Conservation (phyloP, 805 yeast species). For the Yamadazyma philogaea region DNA sequence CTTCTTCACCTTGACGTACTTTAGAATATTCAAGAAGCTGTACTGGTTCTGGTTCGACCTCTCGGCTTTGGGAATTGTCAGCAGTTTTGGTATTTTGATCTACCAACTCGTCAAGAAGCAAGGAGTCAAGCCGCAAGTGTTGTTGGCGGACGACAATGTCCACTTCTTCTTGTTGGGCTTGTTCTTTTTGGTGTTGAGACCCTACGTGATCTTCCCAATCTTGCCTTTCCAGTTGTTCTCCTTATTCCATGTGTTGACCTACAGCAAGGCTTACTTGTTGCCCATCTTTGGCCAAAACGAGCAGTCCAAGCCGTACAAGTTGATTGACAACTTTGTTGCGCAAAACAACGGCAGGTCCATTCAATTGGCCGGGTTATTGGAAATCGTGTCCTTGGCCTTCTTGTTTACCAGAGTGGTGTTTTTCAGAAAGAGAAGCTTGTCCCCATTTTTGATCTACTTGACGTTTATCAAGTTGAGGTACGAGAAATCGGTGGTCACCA, state of each 20-base stretch:
- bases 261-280: constrained; percentile 59
- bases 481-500: constrained; percentile 72
- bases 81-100: constrained; percentile 73
- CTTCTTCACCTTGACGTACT: constrained; percentile 33
- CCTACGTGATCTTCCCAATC: constrained; percentile 57
- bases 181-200: constrained; percentile 51
- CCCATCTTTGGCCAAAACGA: constrained; percentile 51
- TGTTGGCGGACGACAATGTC: constrained; percentile 56
- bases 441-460: constrained; percentile 51
- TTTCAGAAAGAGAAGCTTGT: constrained; percentile 63
- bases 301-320: constrained; percentile 33
- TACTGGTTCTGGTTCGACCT: constrained; percentile 49
- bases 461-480: constrained; percentile 73
- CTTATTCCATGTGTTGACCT: constrained; percentile 76
- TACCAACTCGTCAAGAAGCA: constrained; percentile 48
- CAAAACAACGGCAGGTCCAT: constrained; percentile 36
- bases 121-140: constrained; percentile 20
- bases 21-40: constrained; percentile 23
- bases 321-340: constrained; percentile 33
- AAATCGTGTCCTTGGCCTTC: constrained; percentile 42
- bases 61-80: constrained; percentile 61
- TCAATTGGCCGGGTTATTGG: constrained; percentile 38
- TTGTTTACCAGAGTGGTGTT: constrained; percentile 51
- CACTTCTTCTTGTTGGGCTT: constrained; percentile 63
- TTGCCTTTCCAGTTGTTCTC: constrained; percentile 78